These are phyloP conservation scores for Spiromastix sp. DNA, from an alignment of 2,329 filamentous ascomycete species.

Conservation along the genomic window DNA sequence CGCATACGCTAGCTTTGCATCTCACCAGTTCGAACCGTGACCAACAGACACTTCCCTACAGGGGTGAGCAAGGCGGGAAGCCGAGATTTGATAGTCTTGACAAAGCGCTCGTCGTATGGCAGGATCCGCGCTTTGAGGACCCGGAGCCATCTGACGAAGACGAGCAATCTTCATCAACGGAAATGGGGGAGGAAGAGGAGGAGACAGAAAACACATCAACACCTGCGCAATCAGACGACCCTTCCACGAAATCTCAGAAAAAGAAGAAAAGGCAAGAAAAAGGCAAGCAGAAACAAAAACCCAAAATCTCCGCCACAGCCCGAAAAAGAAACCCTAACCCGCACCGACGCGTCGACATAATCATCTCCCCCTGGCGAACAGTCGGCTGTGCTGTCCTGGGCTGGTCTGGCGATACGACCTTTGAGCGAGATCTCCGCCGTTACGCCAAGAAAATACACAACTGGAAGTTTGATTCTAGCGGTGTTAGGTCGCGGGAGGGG, in stretches of 20 bases:
- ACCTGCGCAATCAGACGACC: background rate
- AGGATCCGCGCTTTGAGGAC: constrained; percentile 47
- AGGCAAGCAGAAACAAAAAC: background rate
- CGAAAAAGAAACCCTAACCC: constrained; percentile 54
- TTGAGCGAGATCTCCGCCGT: constrained; percentile 71
- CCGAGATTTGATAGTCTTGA: constrained; percentile 78
- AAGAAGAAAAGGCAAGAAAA: constrained; percentile 1
- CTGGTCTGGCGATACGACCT: constrained; percentile 83
- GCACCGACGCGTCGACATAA: constrained; percentile 84
- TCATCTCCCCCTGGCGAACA: constrained; percentile 79
- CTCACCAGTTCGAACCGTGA: constrained; percentile 61
- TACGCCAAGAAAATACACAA: constrained; percentile 63
- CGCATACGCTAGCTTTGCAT: constrained; percentile 66
- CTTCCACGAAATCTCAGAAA: background rate
- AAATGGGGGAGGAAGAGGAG: constrained; percentile 7
- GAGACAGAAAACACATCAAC: background rate
- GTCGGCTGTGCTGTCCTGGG: constrained; percentile 79
- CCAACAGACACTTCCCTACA: constrained; percentile 53
- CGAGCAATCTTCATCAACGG: constrained; percentile 18
- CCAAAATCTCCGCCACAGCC: constrained; percentile 1
- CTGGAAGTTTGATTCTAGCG: constrained; percentile 88
- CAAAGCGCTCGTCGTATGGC: constrained; percentile 89
- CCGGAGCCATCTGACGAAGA: constrained; percentile 20
- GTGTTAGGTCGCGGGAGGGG: constrained; percentile 53
- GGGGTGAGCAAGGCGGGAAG: constrained; percentile 33